A percentile compares a stretch with the other conserved stretches of the same genome.
phyloP scores from a whole-genome alignment of 208 protist species.

The Zelonia costaricensis region DNA sequence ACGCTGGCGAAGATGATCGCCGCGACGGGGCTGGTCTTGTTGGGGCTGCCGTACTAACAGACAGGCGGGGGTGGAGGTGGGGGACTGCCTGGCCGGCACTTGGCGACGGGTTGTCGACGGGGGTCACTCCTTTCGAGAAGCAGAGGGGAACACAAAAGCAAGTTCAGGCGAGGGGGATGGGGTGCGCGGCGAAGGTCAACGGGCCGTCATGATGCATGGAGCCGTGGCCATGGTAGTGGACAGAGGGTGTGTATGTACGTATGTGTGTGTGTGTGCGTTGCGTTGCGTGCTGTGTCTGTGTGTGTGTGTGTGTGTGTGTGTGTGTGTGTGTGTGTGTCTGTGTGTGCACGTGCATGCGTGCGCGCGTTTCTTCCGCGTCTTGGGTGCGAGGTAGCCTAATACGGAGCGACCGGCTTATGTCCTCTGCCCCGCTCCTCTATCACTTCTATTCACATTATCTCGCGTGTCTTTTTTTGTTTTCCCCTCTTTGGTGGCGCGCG shows the following conservation, averaged over 20 bases:
- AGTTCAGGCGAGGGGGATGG: too few relatives aligned
- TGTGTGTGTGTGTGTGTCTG: neutral
- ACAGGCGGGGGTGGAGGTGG: too few relatives aligned
- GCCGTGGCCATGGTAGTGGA: neutral
- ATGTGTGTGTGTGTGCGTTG: neutral
- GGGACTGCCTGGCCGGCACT: neutral
- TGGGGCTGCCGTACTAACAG: constrained; percentile 32
- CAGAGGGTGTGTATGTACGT: neutral
- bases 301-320: neutral
- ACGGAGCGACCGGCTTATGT: too few relatives aligned
- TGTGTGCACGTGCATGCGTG: neutral
- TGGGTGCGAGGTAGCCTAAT: too few relatives aligned
- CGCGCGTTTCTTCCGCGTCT: too few relatives aligned
- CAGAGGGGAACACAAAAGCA: too few relatives aligned
- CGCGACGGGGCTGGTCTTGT: constrained; percentile 42
- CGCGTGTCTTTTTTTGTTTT: too few relatives aligned
- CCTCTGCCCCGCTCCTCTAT: neutral
- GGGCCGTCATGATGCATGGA: too few relatives aligned
- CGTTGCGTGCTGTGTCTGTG: neutral
- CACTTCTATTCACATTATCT: too few relatives aligned
- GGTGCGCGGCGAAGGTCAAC: too few relatives aligned
- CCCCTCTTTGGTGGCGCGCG: neutral
- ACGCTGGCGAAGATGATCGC: constrained; percentile 52
- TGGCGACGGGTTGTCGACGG: neutral
- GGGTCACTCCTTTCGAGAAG: too few relatives aligned